phyloP scores from a whole-genome alignment of 2,329 filamentous ascomycete genomes.

The Lasiodiplodia gonubiensis region DNA sequence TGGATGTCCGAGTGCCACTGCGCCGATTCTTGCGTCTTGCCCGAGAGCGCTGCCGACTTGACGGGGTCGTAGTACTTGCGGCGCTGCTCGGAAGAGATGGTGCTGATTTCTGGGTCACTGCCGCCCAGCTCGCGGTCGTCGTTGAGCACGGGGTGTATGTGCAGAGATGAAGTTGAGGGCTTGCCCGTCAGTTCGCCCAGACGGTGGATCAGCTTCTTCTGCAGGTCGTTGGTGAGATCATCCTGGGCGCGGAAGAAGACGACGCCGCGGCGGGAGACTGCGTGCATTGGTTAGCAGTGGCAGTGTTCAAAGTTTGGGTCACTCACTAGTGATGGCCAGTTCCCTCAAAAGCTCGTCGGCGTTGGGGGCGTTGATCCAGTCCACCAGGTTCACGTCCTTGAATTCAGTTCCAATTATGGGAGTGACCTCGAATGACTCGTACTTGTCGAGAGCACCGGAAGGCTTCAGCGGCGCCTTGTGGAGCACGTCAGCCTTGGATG shows the following conservation, averaged over 20 bases:
- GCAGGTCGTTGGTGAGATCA: conserved; percentile 55
- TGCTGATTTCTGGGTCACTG: conserved; percentile 46
- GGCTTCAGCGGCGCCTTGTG: conserved; percentile 52
- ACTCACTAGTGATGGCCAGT: conserved; percentile 56
- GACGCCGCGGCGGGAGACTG: conserved; percentile 60
- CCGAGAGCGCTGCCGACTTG: conserved; percentile 42
- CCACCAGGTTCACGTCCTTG: conserved; percentile 62
- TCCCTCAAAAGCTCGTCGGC: conserved; percentile 69
- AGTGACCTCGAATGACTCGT: conserved; percentile 64
- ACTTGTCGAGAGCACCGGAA: conserved; percentile 58
- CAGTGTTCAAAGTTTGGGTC: background rate
- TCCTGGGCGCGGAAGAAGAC: conserved; percentile 62
- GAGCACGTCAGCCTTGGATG: conserved; percentile 12
- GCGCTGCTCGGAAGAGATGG: conserved; percentile 57
- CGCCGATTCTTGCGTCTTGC: conserved; percentile 57
- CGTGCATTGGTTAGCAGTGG: background rate
- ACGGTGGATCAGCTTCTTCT: conserved; percentile 59
- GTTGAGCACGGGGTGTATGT: conserved; percentile 64
- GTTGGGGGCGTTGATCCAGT: conserved; percentile 68
- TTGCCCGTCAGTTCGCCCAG: conserved; percentile 66
- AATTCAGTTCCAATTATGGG: conserved; percentile 69
- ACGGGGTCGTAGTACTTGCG: conserved; percentile 44
- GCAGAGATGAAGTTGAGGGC: conserved; percentile 60
- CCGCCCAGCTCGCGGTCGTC: conserved; percentile 50
- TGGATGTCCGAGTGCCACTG: conserved; percentile 60